phyloP scores from a whole-genome alignment of 2,329 filamentous ascomycete species.

The Rhytidhysteron rufulum region DNA sequence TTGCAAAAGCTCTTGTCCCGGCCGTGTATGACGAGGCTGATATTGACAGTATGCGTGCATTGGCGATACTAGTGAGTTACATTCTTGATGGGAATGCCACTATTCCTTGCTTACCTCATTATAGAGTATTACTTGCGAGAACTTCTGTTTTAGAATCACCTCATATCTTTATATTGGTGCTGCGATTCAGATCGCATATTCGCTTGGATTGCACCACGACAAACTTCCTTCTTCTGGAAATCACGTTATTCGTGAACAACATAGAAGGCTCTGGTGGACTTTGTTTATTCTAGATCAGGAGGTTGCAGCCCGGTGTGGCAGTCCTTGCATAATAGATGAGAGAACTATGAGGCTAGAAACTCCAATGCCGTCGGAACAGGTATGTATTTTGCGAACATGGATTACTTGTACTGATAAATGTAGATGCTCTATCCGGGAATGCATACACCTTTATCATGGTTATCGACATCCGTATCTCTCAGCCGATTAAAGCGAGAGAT shows the following conservation, averaged over 20 bases:
- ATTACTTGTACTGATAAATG: background rate
- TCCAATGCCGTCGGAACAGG: slow-evolving; percentile 29
- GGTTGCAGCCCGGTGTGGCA: slow-evolving; percentile 32
- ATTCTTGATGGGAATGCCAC: background rate
- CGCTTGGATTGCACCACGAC: slow-evolving; percentile 33
- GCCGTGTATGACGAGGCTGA: slow-evolving; percentile 33
- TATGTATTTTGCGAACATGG: slow-evolving; percentile 6
- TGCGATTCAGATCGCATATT: slow-evolving; percentile 33
- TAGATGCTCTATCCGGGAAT: slow-evolving; percentile 31
- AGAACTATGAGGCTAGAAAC: slow-evolving; percentile 27
- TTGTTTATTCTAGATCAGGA: slow-evolving; percentile 33
- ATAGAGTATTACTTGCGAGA: slow-evolving; percentile 33
- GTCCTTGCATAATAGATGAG: slow-evolving; percentile 31
- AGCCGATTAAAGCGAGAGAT: slow-evolving; percentile 31
- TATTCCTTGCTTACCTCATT: slow-evolving; percentile 3
- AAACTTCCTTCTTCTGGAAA: slow-evolving; percentile 24
- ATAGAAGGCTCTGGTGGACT: slow-evolving; percentile 37
- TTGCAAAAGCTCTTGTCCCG: slow-evolving; percentile 31
- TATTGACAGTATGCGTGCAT: slow-evolving; percentile 33
- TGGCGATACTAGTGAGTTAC: slow-evolving; percentile 28
- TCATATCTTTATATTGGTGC: slow-evolving; percentile 35
- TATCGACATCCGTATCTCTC: slow-evolving; percentile 25
- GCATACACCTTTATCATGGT: slow-evolving; percentile 31
- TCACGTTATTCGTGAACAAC: slow-evolving; percentile 28
- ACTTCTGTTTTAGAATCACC: slow-evolving; percentile 29